Evolutionary conservation across 2,329 filamentous ascomycete species (phyloP).

Genomic region (Chaetoscypha palmicola): DNA sequence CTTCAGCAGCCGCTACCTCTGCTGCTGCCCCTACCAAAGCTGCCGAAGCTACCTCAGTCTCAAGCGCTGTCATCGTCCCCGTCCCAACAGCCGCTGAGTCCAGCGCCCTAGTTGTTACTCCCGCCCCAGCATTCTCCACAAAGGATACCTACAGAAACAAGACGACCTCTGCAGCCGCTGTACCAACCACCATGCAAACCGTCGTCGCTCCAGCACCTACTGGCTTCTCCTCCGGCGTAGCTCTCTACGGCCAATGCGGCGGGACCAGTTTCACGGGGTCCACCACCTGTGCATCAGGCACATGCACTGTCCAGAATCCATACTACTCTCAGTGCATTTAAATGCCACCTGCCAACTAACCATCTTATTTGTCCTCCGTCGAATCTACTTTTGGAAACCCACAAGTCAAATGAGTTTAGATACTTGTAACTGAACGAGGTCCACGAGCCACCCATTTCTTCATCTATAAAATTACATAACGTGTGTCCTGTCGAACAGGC

Average conservation of each 20-base stretch:
- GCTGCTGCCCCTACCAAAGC: not conserved
- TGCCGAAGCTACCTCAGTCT: not conserved
- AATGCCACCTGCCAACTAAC: no score
- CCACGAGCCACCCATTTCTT: no score
- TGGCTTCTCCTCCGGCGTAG: not conserved
- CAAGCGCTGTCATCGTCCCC: not conserved
- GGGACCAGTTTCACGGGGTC: constrained; percentile 15
- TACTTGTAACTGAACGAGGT: no score
- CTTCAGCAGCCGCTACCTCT: not conserved
- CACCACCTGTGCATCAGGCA: constrained; percentile 14
- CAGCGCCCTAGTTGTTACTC: not conserved
- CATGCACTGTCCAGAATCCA: constrained; percentile 12
- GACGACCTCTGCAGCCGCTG: not conserved
- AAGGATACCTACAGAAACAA: constrained; percentile 4
- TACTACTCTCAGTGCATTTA: constrained; percentile 20
- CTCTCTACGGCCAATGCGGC: constrained; percentile 14
- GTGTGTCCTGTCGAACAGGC: no score
- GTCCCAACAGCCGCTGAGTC: not conserved
- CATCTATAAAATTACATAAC: no score
- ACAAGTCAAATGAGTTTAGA: no score
- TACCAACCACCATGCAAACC: constrained; percentile 3
- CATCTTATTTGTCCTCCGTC: no score
- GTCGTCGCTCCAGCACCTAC: not conserved
- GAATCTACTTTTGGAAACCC: no score
- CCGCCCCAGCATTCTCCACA: not conserved